A percentile compares a stretch with the other conserved stretches of the same genome.
Evolutionary conservation across 1,284 basidiomycete genomes (phyloP).

Genomic region (Ustilago loliicola): DNA sequence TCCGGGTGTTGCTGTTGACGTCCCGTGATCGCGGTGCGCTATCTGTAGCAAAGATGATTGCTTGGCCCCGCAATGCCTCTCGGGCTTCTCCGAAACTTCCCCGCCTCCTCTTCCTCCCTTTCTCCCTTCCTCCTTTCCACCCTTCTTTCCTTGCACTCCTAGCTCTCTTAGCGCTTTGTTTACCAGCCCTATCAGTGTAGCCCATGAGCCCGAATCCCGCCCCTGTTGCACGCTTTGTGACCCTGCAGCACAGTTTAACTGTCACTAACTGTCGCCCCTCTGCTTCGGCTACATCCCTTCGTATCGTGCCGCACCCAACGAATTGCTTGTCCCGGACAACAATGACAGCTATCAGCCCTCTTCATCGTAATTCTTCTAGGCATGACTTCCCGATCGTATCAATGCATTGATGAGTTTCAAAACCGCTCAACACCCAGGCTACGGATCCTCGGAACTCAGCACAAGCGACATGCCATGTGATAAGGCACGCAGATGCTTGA

Average conservation of each 20-base stretch:
- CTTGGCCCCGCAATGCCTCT: conserved; percentile 34
- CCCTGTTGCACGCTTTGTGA: conserved; percentile 10
- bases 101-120: conserved; percentile 3
- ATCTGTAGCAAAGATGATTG: conserved; percentile 42
- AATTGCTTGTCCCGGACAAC: background rate
- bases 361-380: background rate
- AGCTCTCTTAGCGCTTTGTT: background rate
- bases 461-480: conserved; percentile 14
- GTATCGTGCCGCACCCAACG: background rate
- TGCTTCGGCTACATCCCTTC: background rate
- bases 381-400: background rate
- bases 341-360: background rate
- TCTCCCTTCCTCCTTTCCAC: background rate
- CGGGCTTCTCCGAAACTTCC: conserved; percentile 49
- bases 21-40: conserved; percentile 10
- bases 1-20: conserved; percentile 32
- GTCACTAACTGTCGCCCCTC: background rate
- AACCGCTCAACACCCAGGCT: conserved; percentile 7
- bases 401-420: background rate
- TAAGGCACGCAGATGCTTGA: background rate
- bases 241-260: conserved; percentile 18
- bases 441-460: conserved; percentile 17
- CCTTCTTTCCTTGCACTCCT: background rate
- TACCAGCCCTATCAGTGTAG: background rate
- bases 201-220: background rate